Percentiles rank a stretch among this genome's conserved stretches.
Evolutionary conservation across 257 asterid genomes (phyloP).

Genomic region (Solanum ossicruentum): DNA sequence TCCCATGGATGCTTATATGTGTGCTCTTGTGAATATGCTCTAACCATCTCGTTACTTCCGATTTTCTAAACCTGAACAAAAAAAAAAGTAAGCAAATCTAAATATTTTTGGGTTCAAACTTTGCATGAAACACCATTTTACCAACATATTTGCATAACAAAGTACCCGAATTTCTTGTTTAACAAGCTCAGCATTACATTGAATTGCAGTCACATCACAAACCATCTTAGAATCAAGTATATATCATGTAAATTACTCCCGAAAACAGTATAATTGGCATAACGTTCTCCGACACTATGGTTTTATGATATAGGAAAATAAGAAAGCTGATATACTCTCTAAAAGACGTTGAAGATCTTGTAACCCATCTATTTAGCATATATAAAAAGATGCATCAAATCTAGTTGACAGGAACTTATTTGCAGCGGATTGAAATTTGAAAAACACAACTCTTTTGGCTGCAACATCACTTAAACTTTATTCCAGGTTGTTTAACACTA

Average conservation of each 20-base stretch:
- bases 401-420: neutral
- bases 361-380: neutral
- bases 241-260: neutral
- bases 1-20: slow-evolving; percentile 96
- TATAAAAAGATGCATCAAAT: neutral
- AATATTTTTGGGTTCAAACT: neutral
- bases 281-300: neutral
- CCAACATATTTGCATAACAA: neutral
- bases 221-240: neutral
- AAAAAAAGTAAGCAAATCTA: neutral
- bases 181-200: neutral
- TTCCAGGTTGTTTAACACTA: neutral
- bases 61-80: neutral
- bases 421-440: neutral
- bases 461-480: neutral
- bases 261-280: neutral
- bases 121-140: neutral
- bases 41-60: slow-evolving; percentile 40
- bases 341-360: neutral
- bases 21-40: slow-evolving; percentile 92
- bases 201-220: neutral
- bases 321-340: neutral
- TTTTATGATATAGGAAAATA: neutral
- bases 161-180: neutral
- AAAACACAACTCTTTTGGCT: neutral